Evolutionary conservation across 169 alveolate species (phyloP), one percentile per base, ranked within the genome.

Genomic region (Eimeria praecox): DNA sequence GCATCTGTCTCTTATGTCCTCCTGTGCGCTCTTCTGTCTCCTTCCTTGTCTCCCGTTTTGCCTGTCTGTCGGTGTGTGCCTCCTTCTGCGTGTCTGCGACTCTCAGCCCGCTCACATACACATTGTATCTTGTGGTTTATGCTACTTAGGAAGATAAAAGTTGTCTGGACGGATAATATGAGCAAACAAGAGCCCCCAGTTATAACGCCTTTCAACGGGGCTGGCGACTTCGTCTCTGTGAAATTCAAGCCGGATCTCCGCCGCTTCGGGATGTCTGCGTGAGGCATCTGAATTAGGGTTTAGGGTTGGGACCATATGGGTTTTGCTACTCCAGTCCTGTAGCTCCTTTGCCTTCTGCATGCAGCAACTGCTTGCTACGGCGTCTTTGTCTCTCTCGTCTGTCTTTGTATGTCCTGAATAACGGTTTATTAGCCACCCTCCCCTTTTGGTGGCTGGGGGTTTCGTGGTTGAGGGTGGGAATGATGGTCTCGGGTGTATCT

Each of bases 171-270:
- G n/a, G 90, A 71, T 56, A 97, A 97, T 92, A 97, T 97, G 98
- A 78, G 94, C 64, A 91, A 90, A 64, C 94, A 97, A 82, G 87
- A 91, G 62, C 96, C 95, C 69, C 95, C 97, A 35, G 90, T 75
- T 64, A 92, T 97, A 46, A 73, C 80, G 24, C 88, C 75, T 22
- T 77, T 92, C 94, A 96, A 95, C 90, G 96, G 96, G 69, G 66
- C 75, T 30, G 82, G 82, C 77, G 96, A 96, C 96, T 96, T 83
- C 95, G 96, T 96, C 66, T 97, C 98, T 54, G 97, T 99, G 77
- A 98, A 99, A n/a, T 99, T 99, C 97, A 96, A 98, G 69, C 99
- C 99, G 24, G 99, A 99, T 96, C 98, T 99, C 90, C 90, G 97
- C 33, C 94, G 95, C 69, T 97, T 97, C 64, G 96, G 96, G 73